Evolutionary conservation across 1,284 basidiomycete species (phyloP), one percentile per base, ranked within the genome.

Genomic region (Rhodotorula sp.): DNA sequence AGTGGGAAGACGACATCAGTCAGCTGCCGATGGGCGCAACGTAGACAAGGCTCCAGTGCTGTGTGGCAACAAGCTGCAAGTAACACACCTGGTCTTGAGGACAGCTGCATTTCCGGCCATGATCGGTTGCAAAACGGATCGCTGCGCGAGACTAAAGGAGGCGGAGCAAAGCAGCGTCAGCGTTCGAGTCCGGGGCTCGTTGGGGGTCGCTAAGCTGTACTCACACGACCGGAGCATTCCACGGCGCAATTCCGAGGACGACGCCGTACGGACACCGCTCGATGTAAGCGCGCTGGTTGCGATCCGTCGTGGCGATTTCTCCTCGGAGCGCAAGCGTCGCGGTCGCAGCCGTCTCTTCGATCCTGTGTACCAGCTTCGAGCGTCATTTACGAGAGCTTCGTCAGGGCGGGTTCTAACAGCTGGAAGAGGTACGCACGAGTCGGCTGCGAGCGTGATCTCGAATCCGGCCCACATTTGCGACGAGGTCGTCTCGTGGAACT

Each of bases 81-180:
- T n/a, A n/a, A n/a, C n/a, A n/a, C n/a, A 55, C 54, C 76, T 78
- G 8, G 80, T 80, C 74, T 80, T 80, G 18, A 79, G 60, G 38
- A 71, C 66, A 1, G 72, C 69, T 10, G 72, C 34, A 66, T 81
- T 81, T 16, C 81, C 81, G 0, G 79, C 80, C 56, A 81, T 80
- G 64, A 82, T 79, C 3, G 81, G 78, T 43, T 80, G 80, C 2
- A 80, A 67, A 54, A 79, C 72, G 1, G 79, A 71, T 1, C 81
- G 76, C 48, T 79, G 72, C 4, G 72, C 77, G 15, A 82, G 77
- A 4, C 77, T 75, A n/a, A 12, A 43, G n/a, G n/a, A n/a, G n/a
- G 1, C 38, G 38, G 48, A 14, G 0, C 10, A 12, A 16, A 16
- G 26, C 16, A 28, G 16, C 0, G 28, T 55, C 10, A 55, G 54